Conservation (phyloP, 768 basidiomycete species). For the Tylopilus sp. region DNA sequence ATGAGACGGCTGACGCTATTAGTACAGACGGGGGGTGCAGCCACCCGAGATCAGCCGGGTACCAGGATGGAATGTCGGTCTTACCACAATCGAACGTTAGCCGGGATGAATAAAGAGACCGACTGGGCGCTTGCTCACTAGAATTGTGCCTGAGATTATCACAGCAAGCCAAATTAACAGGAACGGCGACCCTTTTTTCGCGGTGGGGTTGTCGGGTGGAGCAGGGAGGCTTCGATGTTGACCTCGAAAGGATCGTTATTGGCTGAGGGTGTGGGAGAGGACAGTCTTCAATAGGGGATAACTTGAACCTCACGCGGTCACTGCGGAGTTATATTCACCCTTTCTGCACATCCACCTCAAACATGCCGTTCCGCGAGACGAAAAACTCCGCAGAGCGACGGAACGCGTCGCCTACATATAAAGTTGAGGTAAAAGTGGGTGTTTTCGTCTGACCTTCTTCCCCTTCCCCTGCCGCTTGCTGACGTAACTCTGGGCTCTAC, state of each 20-base stretch:
- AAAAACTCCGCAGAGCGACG: no score
- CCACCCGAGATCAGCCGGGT: neutral
- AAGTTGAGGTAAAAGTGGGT: neutral
- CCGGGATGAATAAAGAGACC: neutral
- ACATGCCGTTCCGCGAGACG: neutral
- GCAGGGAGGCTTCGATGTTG: no score
- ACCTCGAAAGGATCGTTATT: neutral
- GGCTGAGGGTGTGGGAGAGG: neutral
- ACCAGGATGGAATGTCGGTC: neutral
- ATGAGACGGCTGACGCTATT: neutral
- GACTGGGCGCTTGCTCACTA: neutral
- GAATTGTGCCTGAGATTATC: neutral
- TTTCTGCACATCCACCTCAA: neutral
- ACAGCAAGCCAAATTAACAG: neutral
- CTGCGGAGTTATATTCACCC: neutral
- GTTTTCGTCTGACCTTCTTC: neutral
- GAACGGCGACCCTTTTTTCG: neutral
- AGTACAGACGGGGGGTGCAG: no score
- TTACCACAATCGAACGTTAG: neutral
- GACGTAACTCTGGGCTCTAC: conserved; percentile 14
- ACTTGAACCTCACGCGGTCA: neutral
- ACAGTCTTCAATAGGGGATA: neutral
- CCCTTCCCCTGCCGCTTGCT: conserved; percentile 1
- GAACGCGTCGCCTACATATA: neutral
- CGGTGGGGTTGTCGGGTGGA: neutral